Percentiles rank a stretch among this genome's conserved stretches.
phyloP scores from a whole-genome alignment of 2,329 filamentous ascomycete species.

The Stemphylium lycopersici region DNA sequence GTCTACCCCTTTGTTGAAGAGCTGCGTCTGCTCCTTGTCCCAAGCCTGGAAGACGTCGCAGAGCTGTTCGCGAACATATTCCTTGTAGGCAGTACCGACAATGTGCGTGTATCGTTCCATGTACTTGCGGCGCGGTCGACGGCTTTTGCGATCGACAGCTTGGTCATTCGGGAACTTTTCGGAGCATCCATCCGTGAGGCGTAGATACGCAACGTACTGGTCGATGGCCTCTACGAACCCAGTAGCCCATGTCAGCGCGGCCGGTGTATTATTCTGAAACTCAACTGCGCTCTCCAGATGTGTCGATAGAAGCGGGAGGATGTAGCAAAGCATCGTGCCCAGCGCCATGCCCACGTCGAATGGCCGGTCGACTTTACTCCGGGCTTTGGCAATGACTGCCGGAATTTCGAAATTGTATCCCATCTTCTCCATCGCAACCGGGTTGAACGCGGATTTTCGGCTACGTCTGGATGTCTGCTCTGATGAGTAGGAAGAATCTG shows the following conservation, averaged over 20 bases:
- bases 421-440: neutral
- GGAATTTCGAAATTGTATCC: slow-evolving; percentile 3
- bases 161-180: slow-evolving; percentile 3
- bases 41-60: slow-evolving; percentile 10
- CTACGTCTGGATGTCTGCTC: neutral
- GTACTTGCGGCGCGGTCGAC: slow-evolving; percentile 8
- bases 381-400: neutral
- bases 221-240: slow-evolving; percentile 14
- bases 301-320: slow-evolving; percentile 8
- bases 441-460: neutral
- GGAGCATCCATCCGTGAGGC: slow-evolving; percentile 2
- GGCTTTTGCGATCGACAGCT: neutral
- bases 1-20: slow-evolving; percentile 28
- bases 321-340: slow-evolving; percentile 11
- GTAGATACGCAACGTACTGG: slow-evolving; percentile 4
- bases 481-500: neutral
- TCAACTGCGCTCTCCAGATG: slow-evolving; percentile 9
- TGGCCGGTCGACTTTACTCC: slow-evolving; percentile 1
- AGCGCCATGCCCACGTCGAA: slow-evolving; percentile 8
- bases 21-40: slow-evolving; percentile 13
- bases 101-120: slow-evolving; percentile 5
- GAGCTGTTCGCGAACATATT: slow-evolving; percentile 5
- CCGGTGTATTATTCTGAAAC: slow-evolving; percentile 5
- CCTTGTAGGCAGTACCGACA: slow-evolving; percentile 8
- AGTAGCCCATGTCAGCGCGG: neutral